Evolutionary conservation across 345 rosid genomes (phyloP), one percentile per base, ranked within the genome.

Genomic region (Gynandropsis gynandra): DNA sequence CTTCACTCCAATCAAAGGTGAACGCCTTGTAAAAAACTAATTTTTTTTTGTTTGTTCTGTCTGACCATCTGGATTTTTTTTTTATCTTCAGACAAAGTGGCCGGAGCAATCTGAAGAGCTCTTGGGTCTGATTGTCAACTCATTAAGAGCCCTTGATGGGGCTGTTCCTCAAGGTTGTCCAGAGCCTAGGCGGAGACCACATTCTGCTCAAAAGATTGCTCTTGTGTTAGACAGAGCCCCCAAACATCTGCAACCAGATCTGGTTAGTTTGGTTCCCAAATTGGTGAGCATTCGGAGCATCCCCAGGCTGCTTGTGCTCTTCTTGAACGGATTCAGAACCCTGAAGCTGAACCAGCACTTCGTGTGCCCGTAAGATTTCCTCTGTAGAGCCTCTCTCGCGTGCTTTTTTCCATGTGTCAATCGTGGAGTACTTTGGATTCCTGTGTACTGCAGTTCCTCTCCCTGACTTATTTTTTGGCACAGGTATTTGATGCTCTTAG

Each of bases 31-130:
- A 9, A 36, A 48, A 50, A 46, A 15, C 19, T 33, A 41, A 34
- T 46, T 44, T 14, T 41, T 44, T 16, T 42, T 42, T 33, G 37
- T 0, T 40, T 55, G 15, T 49, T 59, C 32, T 61, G n/a, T 41
- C 61, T 68, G 54, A 54, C 52, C 40, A 27, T 33, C 19, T 65
- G 40, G 37, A 33, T 53, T 24, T 59, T 24, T 10, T 14, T 16
- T 67, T 34, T 52, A 50, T 73, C 58, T 65, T 50, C 83, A 93
- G 99, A 78, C 97, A 35, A 88, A 88, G 77, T 85, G 97, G 95
- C 94, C 95, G 0, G 97, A 93, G 72, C 97, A 93, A 72, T 93
- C 95, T 21, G 99, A 85, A 80, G 99, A 93, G 80, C 89, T 93
- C 27, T 61, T 93, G 51, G 95, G 97, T 65, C 72, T 93, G 78